Percentiles rank a stretch among this genome's conserved stretches.
phyloP scores from a whole-genome alignment of 2,329 filamentous ascomycete species.

The Thelonectria olida region DNA sequence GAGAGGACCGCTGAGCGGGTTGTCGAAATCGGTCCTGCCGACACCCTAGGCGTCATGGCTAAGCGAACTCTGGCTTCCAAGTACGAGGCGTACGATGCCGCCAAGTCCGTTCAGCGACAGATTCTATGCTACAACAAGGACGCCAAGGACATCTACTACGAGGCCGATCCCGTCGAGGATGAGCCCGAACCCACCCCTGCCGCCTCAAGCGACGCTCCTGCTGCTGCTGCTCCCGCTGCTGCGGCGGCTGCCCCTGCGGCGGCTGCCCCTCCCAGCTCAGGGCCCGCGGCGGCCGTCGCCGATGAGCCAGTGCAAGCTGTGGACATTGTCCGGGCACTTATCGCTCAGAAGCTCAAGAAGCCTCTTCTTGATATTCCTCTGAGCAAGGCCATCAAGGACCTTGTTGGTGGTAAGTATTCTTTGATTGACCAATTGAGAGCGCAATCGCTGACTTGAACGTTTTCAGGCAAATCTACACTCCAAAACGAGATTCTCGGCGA shows the following conservation, averaged over 20 bases:
- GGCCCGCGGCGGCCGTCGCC: slow-evolving; percentile 85
- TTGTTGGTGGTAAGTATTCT: slow-evolving; percentile 86
- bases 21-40: slow-evolving; percentile 95
- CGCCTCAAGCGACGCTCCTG: slow-evolving; percentile 57
- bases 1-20: slow-evolving; percentile 97
- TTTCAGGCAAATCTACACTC: slow-evolving; percentile 90
- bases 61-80: slow-evolving; percentile 95
- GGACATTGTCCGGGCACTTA: slow-evolving; percentile 87
- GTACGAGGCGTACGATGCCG: slow-evolving; percentile 98
- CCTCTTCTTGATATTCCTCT: slow-evolving; percentile 86
- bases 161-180: slow-evolving; percentile 93
- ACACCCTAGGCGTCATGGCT: slow-evolving; percentile 97
- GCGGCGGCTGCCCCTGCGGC: slow-evolving; percentile 65
- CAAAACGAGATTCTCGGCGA: slow-evolving; percentile 99
- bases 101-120: slow-evolving; percentile 94
- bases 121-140: slow-evolving; percentile 99
- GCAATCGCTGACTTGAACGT: slow-evolving; percentile 21
- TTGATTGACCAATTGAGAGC: background rate
- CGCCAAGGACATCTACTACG: slow-evolving; percentile 99
- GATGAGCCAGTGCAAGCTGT: slow-evolving; percentile 89
- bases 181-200: slow-evolving; percentile 74
- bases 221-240: slow-evolving; percentile 62
- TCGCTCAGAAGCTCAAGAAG: slow-evolving; percentile 99
- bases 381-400: slow-evolving; percentile 97
- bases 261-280: slow-evolving; percentile 73